Evolutionary conservation across 2,329 filamentous ascomycete species (phyloP), one percentile per base, ranked within the genome.

Genomic region (Fusarium azukiicola): DNA sequence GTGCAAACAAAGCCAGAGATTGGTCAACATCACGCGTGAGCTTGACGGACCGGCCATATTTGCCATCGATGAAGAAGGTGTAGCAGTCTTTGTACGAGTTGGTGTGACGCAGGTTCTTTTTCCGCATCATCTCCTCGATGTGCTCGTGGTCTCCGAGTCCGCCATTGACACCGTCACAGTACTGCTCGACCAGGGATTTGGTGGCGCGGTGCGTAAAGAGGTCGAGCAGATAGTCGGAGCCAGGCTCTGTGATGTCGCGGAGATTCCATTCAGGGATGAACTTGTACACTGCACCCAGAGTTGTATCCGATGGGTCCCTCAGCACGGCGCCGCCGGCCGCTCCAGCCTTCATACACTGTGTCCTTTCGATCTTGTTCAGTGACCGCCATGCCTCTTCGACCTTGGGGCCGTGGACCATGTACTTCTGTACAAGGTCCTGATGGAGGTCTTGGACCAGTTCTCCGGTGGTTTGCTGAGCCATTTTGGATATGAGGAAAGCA

Each of bases 191-290:
- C 6, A 89, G 77, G 0, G 84, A 72, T 1, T 70, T 85, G 1
- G 85, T 87, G 47, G 86, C 86, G 11, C 89, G 85, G 47, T 88
- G 79, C 36, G 87, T 85, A 6, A 91, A 74, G 10, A 88, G 76
- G 17, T 86, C 80, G 2, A 90, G 81, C 7, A 90, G 71, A 4
- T 72, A 84, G n/a, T 89, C 83, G 0, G 89, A 85, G 3, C 79
- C 81, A 0, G 86, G 81, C 2, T 83, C 78, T 6, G 87, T 78
- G 4, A 91, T 80, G 36, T 91, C 88, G 12, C 80, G 83, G 2
- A 91, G 71, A 72, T 91, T 90, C 84, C 85, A 87, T 64, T 91
- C 90, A 0, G 89, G 88, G 0, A 87, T 78, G 5, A 90, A 58
- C n/a, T 87, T 88, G 78, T 76, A 87, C 21, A 87, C 80, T n/a